Evolutionary conservation across 1,139 yeast genomes (phyloP).

Genomic region (Debaryomyces coudertii): DNA sequence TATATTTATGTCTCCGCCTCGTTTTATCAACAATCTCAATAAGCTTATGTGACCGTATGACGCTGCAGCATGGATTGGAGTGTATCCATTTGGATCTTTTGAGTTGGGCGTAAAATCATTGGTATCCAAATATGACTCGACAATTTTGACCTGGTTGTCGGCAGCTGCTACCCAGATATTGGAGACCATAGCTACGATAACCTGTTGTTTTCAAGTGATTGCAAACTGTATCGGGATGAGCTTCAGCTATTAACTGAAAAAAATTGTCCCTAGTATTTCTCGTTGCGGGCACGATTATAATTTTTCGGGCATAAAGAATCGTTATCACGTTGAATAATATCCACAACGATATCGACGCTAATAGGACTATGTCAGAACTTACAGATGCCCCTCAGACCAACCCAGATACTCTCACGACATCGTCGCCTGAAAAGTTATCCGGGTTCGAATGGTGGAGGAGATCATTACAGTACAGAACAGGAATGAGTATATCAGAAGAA

Average conservation of each 20-base stretch:
- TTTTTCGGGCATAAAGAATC: slow-evolving; percentile 5
- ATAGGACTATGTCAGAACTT: slow-evolving; percentile 9
- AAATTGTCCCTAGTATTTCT: slow-evolving; percentile 5
- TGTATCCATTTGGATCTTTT: slow-evolving; percentile 90
- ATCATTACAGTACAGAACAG: slow-evolving; percentile 71
- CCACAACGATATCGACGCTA: background rate
- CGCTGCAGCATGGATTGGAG: slow-evolving; percentile 96
- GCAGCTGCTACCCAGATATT: slow-evolving; percentile 97
- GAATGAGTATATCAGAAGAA: slow-evolving; percentile 59
- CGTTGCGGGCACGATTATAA: slow-evolving; percentile 5
- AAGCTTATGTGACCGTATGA: slow-evolving; percentile 83
- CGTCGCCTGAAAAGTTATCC: slow-evolving; percentile 26
- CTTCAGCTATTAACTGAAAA: slow-evolving; percentile 4
- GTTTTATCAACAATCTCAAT: slow-evolving; percentile 55
- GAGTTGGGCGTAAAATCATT: slow-evolving; percentile 66
- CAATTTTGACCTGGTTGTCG: slow-evolving; percentile 68
- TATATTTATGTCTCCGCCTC: slow-evolving; percentile 80
- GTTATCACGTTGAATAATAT: background rate
- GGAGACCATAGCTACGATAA: slow-evolving; percentile 36
- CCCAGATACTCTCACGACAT: slow-evolving; percentile 16
- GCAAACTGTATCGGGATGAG: slow-evolving; percentile 7
- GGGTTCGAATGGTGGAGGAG: slow-evolving; percentile 87
- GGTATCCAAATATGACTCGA: slow-evolving; percentile 54
- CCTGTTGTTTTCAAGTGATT: background rate
- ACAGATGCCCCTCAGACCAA: slow-evolving; percentile 8